These are phyloP conservation scores for Oenanthe javanica DNA, from an alignment of 140 eudicot genomes.

Conservation along the genomic window DNA sequence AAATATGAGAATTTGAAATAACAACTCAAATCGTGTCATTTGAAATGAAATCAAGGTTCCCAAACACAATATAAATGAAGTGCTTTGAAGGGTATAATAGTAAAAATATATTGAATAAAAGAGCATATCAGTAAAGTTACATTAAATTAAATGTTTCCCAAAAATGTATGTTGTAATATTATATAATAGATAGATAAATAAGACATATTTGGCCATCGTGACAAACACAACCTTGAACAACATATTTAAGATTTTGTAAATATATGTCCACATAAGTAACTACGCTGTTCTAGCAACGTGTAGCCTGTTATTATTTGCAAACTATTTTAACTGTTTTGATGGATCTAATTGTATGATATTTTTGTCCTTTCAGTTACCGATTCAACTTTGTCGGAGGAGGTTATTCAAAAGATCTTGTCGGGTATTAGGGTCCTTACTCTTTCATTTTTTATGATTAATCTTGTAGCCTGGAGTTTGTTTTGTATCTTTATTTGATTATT, in stretches of 20 bases:
- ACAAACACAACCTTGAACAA: background rate
- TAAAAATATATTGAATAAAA: no score
- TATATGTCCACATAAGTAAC: background rate
- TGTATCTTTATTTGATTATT: background rate
- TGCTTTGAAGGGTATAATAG: no score
- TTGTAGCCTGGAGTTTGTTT: background rate
- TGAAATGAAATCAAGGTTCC: no score
- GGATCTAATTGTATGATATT: background rate
- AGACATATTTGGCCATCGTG: background rate
- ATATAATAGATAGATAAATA: background rate
- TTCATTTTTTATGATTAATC: background rate
- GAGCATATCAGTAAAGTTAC: no score
- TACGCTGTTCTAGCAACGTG: background rate
- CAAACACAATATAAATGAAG: no score
- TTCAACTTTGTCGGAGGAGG: conserved; percentile 72
- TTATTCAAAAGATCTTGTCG: conserved; percentile 68
- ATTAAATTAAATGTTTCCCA: no score
- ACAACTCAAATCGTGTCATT: no score
- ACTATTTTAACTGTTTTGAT: background rate
- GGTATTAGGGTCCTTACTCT: conserved; percentile 30
- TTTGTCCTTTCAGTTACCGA: conserved; percentile 13
- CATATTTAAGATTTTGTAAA: background rate
- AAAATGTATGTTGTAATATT: no score
- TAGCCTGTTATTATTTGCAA: background rate
- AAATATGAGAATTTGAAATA: no score